Conservation (phyloP, 2,329 filamentous ascomycete species). For the Stachybotrys chartarum region DNA sequence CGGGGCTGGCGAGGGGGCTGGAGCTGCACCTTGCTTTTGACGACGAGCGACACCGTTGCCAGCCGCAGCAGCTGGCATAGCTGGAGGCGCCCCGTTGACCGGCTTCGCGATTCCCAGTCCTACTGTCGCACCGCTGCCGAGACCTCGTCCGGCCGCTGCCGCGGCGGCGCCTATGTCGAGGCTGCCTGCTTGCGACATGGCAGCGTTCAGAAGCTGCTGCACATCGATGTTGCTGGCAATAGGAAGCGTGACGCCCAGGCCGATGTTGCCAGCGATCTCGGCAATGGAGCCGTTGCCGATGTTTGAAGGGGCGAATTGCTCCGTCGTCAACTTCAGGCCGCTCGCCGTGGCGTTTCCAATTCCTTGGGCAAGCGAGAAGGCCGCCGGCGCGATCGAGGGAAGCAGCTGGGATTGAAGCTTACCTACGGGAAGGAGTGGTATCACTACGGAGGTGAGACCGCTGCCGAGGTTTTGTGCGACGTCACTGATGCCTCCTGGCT, state of each 20-base stretch:
- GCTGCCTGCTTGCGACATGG: neutral
- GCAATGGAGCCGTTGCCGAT: neutral
- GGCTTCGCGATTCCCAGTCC: neutral
- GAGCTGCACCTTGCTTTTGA: neutral
- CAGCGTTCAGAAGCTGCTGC: neutral
- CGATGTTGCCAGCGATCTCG: conserved; percentile 1
- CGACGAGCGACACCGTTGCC: neutral
- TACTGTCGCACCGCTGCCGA: neutral
- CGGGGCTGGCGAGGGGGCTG: neutral
- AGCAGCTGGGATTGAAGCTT: neutral
- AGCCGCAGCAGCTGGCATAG: neutral
- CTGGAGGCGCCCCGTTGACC: neutral
- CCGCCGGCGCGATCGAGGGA: neutral
- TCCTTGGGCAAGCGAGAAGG: neutral
- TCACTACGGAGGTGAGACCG: neutral
- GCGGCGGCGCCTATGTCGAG: neutral
- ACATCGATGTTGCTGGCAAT: conserved; percentile 1
- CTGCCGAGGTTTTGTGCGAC: neutral
- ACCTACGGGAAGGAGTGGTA: neutral
- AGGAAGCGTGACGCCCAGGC: neutral
- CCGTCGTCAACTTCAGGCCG: neutral
- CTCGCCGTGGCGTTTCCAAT: neutral
- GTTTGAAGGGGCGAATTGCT: neutral
- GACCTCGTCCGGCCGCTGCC: neutral
- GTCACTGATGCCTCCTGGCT: neutral